Conservation (phyloP, 2,329 filamentous ascomycete species). For the Colletotrichum melonis region DNA sequence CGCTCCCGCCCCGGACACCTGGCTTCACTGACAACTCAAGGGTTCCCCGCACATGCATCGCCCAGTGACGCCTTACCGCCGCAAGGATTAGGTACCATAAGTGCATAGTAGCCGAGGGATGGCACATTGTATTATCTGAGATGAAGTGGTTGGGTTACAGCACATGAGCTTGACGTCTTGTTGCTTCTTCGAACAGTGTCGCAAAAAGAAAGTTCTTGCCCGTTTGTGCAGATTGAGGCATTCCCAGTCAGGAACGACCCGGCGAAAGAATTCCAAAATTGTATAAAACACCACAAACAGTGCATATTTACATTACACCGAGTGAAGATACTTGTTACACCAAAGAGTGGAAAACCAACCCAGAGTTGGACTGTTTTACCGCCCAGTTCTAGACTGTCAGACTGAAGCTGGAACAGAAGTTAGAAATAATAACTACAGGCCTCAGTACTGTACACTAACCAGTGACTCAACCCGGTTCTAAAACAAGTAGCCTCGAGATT, state of each 20-base stretch:
- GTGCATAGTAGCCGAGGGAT: background rate
- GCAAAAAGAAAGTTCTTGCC: background rate
- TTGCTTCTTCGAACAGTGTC: background rate
- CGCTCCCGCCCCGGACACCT: background rate
- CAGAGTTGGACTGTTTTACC: background rate
- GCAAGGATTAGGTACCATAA: background rate
- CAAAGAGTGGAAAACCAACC: background rate
- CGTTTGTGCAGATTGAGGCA: background rate
- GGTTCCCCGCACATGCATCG: slow-evolving; percentile 32
- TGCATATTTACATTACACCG: too few species aligned
- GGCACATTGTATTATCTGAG: background rate
- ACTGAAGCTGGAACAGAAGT: too few species aligned
- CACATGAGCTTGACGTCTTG: slow-evolving; percentile 17
- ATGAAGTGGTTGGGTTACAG: slow-evolving; percentile 13
- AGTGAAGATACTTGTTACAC: background rate
- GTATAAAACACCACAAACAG: too few species aligned
- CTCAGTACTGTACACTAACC: background rate
- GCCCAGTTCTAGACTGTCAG: background rate
- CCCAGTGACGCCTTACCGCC: background rate
- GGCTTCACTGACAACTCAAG: slow-evolving; percentile 17
- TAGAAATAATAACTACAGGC: background rate
- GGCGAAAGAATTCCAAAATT: too few species aligned
- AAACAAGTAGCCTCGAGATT: background rate
- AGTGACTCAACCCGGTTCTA: background rate
- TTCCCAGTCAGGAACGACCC: background rate